Evolutionary conservation across 768 basidiomycete species (phyloP).

Genomic region (Clitopilus passeckerianus): DNA sequence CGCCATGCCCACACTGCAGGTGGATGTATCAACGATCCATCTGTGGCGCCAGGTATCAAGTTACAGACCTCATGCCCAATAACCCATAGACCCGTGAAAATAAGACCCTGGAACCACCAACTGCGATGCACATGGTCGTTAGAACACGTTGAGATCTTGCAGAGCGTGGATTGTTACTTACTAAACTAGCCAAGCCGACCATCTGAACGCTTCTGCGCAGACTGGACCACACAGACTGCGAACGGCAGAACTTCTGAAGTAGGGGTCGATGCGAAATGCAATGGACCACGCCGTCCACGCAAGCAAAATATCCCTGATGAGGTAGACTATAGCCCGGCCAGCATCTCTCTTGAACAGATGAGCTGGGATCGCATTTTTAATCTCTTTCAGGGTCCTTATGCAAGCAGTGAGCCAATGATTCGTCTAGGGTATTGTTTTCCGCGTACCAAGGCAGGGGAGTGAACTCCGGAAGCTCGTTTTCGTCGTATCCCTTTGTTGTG

Average conservation of each 20-base stretch:
- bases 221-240: conserved; percentile 22
- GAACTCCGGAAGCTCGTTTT: conserved; percentile 35
- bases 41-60: background rate
- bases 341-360: conserved; percentile 41
- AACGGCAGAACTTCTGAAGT: conserved; percentile 21
- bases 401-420: background rate
- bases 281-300: conserved; percentile 36
- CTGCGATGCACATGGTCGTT: conserved; percentile 17
- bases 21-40: background rate
- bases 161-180: conserved; percentile 18
- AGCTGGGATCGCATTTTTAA: conserved; percentile 43
- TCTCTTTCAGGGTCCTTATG: conserved; percentile 42
- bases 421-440: background rate
- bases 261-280: conserved; percentile 39
- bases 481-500: conserved; percentile 20
- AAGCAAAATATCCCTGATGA: conserved; percentile 41
- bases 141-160: background rate
- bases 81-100: conserved; percentile 55
- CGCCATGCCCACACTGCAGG: conserved; percentile 50
- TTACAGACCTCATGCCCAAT: conserved; percentile 47
- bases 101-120: conserved; percentile 59
- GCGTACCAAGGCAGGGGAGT: conserved; percentile 43
- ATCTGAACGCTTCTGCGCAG: conserved; percentile 31
- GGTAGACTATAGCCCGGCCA: conserved; percentile 31
- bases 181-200: conserved; percentile 43